Evolutionary conservation across 768 basidiomycete species (phyloP), one percentile per base, ranked within the genome.

Genomic region (Pleurotus sapidus): DNA sequence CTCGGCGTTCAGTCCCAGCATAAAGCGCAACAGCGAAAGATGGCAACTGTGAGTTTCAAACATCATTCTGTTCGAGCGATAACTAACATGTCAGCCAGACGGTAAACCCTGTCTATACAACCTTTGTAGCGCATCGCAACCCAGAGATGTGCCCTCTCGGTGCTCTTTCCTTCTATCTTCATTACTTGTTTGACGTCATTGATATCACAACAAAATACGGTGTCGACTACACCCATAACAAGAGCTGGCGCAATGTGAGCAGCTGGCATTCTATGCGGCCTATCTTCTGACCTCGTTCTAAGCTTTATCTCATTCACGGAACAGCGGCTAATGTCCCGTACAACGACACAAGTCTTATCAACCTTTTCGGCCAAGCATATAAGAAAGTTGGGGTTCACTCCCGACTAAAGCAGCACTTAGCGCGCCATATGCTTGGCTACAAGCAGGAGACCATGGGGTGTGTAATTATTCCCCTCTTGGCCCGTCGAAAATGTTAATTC

Each of bases 191-290:
- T 51, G 66, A 71, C 27, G 49, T 59, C 5, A 40, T 61, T 1
- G 37, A 64, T n/a, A 57, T 71, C 23, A 46, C 55, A 0, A 54
- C 59, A 1, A 55, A 45, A 4, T 46, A 64, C 47, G 37, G 61
- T 1, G 67, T 72, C 47, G 64, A 71, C 40, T 71, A 66, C 63
- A 25, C 55, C n/a, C 8, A 58, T 6, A 72, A 72, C 57, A 67
- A 62, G 43, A 58, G 46, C 47, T 72, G 69, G 69, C 59, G 68
- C 15, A 39, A 60, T 59, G 68, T 71, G 46, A 17, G 59, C 60
- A 5, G 23, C 20, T 7, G 17, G 45, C 46, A 14, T 12, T 55
- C 18, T n/a, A n/a, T n/a, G n/a, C n/a, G n/a, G n/a, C n/a, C n/a
- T n/a, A n/a, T n/a, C n/a, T n/a, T n/a, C n/a, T n/a, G n/a, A n/a